phyloP scores from a whole-genome alignment of 108 stramenopile species.

The Nitzschia sp. region DNA sequence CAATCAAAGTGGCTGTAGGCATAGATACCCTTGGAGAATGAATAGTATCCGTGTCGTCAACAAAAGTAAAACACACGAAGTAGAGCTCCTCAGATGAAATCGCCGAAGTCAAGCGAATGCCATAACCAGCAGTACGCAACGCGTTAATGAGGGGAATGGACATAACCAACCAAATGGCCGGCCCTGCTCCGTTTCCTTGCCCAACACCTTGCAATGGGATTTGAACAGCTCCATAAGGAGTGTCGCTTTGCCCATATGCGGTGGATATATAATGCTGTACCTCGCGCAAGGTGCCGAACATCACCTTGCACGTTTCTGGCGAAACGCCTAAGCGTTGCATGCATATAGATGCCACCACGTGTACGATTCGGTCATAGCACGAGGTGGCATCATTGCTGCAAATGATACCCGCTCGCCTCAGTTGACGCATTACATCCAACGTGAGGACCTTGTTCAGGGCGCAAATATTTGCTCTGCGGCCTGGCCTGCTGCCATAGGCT shows the following conservation, averaged over 20 bases:
- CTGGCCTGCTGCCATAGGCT: too few relatives aligned
- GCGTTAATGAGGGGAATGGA: background rate
- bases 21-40: too few relatives aligned
- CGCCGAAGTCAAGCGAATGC: too few relatives aligned
- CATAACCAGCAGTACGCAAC: background rate
- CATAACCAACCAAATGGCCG: background rate
- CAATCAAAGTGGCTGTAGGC: too few relatives aligned
- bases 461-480: too few relatives aligned
- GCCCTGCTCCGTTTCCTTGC: constrained; percentile 8
- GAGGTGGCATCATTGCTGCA: too few relatives aligned
- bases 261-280: background rate
- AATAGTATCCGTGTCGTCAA: background rate
- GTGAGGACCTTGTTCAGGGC: too few relatives aligned
- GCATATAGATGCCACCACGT: background rate
- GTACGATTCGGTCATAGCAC: constrained; percentile 6
- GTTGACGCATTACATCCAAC: too few relatives aligned
- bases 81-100: too few relatives aligned
- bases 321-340: background rate
- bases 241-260: background rate
- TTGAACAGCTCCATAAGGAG: background rate
- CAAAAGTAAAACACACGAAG: background rate
- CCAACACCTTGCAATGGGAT: background rate
- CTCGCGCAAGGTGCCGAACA: background rate
- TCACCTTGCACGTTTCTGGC: background rate
- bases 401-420: too few relatives aligned